Percentiles rank a stretch among this genome's conserved stretches.
Evolutionary conservation across 2,329 filamentous ascomycete genomes (phyloP).

Genomic region (Hypoxylon rubiginosum): DNA sequence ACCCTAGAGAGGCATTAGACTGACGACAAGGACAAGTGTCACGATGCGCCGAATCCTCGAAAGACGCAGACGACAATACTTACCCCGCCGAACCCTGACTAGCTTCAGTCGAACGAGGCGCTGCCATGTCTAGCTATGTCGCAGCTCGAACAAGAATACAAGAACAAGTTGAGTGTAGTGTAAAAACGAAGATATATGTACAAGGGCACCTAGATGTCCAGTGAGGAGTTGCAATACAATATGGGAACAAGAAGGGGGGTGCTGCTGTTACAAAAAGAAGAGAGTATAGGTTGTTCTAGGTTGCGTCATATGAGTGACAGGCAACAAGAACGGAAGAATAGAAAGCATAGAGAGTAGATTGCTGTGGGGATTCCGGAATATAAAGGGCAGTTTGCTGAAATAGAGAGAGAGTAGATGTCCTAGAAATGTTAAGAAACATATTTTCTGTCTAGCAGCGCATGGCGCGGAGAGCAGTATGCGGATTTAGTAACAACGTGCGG

Average conservation of each 20-base stretch:
- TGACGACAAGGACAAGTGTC: not conserved
- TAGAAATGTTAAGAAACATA: no score
- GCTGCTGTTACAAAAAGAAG: not conserved
- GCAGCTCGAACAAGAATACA: not conserved
- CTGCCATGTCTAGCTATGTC: conserved; percentile 19
- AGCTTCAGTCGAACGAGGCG: conserved; percentile 8
- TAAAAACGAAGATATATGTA: not conserved
- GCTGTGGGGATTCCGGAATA: no score
- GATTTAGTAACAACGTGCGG: no score
- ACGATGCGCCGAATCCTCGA: not conserved
- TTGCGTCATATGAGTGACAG: no score
- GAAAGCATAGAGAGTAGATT: no score
- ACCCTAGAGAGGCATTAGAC: conserved; percentile 10
- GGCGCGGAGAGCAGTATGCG: no score
- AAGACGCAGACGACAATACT: not conserved
- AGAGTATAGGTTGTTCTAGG: no score
- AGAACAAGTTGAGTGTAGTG: not conserved
- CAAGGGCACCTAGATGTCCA: not conserved
- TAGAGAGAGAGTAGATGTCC: no score
- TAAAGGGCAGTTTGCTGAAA: no score
- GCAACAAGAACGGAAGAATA: no score
- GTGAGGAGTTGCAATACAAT: not conserved
- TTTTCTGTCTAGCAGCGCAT: no score
- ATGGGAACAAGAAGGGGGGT: not conserved
- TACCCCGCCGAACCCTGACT: conserved; percentile 11